phyloP scores from a whole-genome alignment of 176 grass and related monocot genomes.

The Phyllostachys edulis region DNA sequence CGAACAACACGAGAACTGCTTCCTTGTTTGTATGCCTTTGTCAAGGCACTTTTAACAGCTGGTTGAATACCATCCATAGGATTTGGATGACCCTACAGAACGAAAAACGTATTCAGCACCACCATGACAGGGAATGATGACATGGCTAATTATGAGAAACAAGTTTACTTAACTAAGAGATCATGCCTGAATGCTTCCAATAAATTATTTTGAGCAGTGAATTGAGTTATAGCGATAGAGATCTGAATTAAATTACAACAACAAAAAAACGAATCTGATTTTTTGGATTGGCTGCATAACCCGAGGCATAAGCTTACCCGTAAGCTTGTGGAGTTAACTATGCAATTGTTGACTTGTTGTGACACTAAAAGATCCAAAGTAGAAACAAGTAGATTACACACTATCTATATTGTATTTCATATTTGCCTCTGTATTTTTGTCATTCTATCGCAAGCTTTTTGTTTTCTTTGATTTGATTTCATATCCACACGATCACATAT shows the following conservation, averaged over 20 bases:
- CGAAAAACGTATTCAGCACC: slow-evolving; percentile 6
- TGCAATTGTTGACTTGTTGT: neutral
- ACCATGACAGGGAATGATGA: neutral
- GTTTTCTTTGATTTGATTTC: neutral
- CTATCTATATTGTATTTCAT: neutral
- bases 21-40: slow-evolving; percentile 92
- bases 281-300: slow-evolving; percentile 2
- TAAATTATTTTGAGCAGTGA: neutral
- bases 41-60: slow-evolving; percentile 89
- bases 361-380: neutral
- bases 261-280: neutral
- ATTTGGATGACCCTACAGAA: slow-evolving; percentile 68
- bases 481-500: neutral
- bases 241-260: neutral
- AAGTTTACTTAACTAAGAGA: neutral
- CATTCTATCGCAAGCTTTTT: neutral
- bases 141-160: slow-evolving; percentile 2
- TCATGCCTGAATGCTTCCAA: slow-evolving; percentile 13
- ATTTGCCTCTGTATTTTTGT: neutral
- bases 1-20: slow-evolving; percentile 75
- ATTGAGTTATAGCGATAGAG: neutral
- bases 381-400: neutral
- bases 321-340: neutral
- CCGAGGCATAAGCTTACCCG: neutral
- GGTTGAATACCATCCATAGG: slow-evolving; percentile 91